phyloP scores from a whole-genome alignment of 2,329 filamentous ascomycete species.

The Arthrobotrys sinensis region DNA sequence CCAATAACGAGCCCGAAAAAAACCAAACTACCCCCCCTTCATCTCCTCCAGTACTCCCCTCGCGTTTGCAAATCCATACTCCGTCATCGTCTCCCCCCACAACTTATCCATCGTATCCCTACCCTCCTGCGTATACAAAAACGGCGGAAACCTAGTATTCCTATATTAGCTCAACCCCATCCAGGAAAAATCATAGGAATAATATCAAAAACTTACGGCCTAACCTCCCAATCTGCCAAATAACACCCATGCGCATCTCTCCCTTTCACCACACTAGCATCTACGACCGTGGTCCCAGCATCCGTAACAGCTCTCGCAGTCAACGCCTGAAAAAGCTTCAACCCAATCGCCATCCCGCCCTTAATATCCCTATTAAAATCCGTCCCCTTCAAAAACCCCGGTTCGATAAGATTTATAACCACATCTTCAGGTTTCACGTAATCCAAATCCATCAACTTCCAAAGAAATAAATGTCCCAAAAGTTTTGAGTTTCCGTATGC shows the following conservation, averaged over 20 bases:
- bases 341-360: conserved; percentile 58
- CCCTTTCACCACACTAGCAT: conserved; percentile 70
- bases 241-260: conserved; percentile 72
- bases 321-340: conserved; percentile 63
- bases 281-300: conserved; percentile 70
- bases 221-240: conserved; percentile 70
- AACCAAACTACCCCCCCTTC: conserved; percentile 1
- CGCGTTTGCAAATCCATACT: conserved; percentile 66
- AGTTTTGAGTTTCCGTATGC: conserved; percentile 65
- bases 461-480: conserved; percentile 66
- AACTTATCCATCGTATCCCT: conserved; percentile 66
- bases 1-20: not conserved
- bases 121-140: conserved; percentile 67
- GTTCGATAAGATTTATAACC: conserved; percentile 70
- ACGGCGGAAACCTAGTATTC: conserved; percentile 65
- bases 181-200: not conserved
- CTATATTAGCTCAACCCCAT: not conserved
- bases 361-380: conserved; percentile 66
- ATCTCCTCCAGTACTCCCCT: conserved; percentile 39
- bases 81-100: conserved; percentile 68
- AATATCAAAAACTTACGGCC: conserved; percentile 68
- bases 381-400: conserved; percentile 70
- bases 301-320: conserved; percentile 66
- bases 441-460: conserved; percentile 67
- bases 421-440: conserved; percentile 68